Percentiles rank a stretch among this genome's conserved stretches.
These are phyloP conservation scores for Excoecaria cochinchinensis DNA, from an alignment of 345 rosid genomes.

Conservation along the genomic window DNA sequence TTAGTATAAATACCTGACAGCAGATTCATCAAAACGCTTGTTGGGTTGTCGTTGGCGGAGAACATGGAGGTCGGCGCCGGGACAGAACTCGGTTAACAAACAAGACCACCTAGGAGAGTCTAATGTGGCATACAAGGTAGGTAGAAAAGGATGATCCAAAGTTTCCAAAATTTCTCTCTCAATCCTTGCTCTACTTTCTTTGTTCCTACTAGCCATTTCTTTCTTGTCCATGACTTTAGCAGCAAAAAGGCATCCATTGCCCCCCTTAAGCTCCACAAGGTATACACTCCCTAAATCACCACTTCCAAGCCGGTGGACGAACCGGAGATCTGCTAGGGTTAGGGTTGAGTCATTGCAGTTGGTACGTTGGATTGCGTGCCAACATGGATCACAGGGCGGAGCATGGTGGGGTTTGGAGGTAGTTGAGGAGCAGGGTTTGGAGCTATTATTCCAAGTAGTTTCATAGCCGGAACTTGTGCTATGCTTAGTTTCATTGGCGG, in stretches of 20 bases:
- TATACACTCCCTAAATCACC: slow-evolving; percentile 91
- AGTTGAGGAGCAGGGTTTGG: slow-evolving; percentile 21
- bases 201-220: slow-evolving; percentile 61
- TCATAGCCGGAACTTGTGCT: slow-evolving; percentile 48
- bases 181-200: slow-evolving; percentile 59
- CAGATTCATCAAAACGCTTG: slow-evolving; percentile 63
- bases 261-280: slow-evolving; percentile 61
- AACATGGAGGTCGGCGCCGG: slow-evolving; percentile 85
- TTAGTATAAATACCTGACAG: slow-evolving; percentile 54
- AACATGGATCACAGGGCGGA: slow-evolving; percentile 50
- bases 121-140: slow-evolving; percentile 65
- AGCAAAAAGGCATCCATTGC: slow-evolving; percentile 57
- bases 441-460: slow-evolving; percentile 28
- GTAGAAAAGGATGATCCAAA: slow-evolving; percentile 85
- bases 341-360: slow-evolving; percentile 28
- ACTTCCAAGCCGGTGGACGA: slow-evolving; percentile 71
- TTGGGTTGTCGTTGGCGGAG: slow-evolving; percentile 66
- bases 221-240: slow-evolving; percentile 85
- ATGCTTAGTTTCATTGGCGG: slow-evolving; percentile 19
- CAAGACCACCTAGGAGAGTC: slow-evolving; percentile 74
- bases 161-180: slow-evolving; percentile 69
- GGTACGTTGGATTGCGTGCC: slow-evolving; percentile 48
- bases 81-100: slow-evolving; percentile 74
- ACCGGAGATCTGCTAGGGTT: slow-evolving; percentile 53
- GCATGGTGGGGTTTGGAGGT: slow-evolving; percentile 36